These are phyloP conservation scores for Rhizopogon vesiculosus DNA, from an alignment of 768 basidiomycete species.

Conservation along the genomic window DNA sequence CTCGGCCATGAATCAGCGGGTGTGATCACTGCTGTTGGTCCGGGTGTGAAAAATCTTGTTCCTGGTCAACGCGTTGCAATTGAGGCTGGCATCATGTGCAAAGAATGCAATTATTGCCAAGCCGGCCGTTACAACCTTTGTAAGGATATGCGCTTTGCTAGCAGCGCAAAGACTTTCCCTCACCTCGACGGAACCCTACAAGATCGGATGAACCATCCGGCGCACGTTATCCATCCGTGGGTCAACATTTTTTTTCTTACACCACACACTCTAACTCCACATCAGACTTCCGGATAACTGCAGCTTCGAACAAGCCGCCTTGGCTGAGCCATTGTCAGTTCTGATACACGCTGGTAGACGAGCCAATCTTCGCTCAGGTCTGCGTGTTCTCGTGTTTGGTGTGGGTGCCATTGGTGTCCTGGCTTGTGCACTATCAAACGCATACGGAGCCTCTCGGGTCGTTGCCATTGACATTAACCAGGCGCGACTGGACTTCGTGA, in stretches of 20 bases:
- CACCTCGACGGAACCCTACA: constrained; percentile 93
- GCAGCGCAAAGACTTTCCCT: constrained; percentile 86
- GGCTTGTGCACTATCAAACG: constrained; percentile 74
- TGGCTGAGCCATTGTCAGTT: constrained; percentile 94
- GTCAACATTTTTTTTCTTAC: constrained; percentile 25
- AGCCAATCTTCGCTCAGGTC: constrained; percentile 40
- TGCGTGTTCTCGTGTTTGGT: constrained; percentile 84
- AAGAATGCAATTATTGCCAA: constrained; percentile 61
- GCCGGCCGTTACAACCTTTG: constrained; percentile 92
- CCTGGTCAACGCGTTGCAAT: constrained; percentile 90
- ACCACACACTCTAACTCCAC: constrained; percentile 8
- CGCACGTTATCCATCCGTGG: constrained; percentile 81
- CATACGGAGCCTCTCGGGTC: constrained; percentile 64
- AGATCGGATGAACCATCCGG: constrained; percentile 84
- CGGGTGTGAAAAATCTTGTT: constrained; percentile 55
- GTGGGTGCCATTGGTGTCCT: constrained; percentile 93
- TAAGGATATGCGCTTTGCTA: constrained; percentile 83
- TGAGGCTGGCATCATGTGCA: constrained; percentile 90
- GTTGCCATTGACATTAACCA: constrained; percentile 86
- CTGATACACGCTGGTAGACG: constrained; percentile 62
- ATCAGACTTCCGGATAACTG: constrained; percentile 69
- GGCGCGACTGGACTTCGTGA: constrained; percentile 75
- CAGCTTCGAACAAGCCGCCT: constrained; percentile 75
- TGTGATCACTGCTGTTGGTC: constrained; percentile 76
- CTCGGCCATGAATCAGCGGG: constrained; percentile 96